A percentile compares a stretch with the other conserved stretches of the same genome.
Conservation (phyloP, 2,329 filamentous ascomycete genomes). For the Zarea fungicola region DNA sequence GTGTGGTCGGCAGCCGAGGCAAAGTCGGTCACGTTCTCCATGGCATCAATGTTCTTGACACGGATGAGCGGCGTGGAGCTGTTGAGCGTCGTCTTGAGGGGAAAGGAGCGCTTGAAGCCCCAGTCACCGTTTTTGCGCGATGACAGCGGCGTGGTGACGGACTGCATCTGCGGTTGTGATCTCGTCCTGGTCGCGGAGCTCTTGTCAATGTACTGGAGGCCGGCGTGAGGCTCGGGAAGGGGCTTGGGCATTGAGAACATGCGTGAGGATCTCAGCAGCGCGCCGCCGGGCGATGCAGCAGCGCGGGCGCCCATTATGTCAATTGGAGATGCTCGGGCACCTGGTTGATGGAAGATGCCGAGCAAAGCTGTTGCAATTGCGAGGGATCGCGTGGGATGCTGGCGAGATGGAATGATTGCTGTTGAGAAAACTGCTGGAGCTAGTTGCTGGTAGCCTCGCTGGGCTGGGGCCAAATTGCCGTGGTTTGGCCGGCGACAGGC, state of each 20-base stretch:
- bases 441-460: no score
- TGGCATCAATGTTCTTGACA: conserved; percentile 73
- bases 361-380: conserved; percentile 17
- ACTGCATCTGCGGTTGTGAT: conserved; percentile 74
- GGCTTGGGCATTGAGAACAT: conserved; percentile 82
- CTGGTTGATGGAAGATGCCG: conserved; percentile 21
- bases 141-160: conserved; percentile 70
- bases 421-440: conserved; percentile 9
- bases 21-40: conserved; percentile 87
- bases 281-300: conserved; percentile 55
- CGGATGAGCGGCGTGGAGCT: conserved; percentile 71
- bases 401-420: conserved; percentile 25
- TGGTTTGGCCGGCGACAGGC: conserved; percentile 8
- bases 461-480: conserved; percentile 10
- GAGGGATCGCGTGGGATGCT: conserved; percentile 12
- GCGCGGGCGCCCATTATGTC: conserved; percentile 27
- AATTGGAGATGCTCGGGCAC: conserved; percentile 20
- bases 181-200: conserved; percentile 52
- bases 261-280: conserved; percentile 77
- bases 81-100: conserved; percentile 66
- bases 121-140: conserved; percentile 79
- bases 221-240: conserved; percentile 58
- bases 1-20: conserved; percentile 76
- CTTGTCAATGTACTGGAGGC: conserved; percentile 30
- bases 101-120: conserved; percentile 84